Conservation (phyloP, 176 grass and related monocot genomes). For the Coix lacrymajobi region DNA sequence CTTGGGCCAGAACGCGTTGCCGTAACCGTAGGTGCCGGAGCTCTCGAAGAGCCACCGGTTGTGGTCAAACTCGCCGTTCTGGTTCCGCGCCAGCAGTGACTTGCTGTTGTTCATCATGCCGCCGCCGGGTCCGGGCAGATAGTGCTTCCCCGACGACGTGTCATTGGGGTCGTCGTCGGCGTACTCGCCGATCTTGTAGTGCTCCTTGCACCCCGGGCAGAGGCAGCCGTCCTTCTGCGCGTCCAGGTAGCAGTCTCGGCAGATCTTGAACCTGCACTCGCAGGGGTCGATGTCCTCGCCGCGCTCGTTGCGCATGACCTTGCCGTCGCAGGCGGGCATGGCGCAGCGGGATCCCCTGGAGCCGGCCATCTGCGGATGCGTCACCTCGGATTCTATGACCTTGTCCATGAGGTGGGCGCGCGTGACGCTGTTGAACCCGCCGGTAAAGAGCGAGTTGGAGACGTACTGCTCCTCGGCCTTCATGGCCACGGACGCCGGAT, state of each 20-base stretch:
- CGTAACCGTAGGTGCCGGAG: constrained; percentile 91
- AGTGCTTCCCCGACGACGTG: constrained; percentile 24
- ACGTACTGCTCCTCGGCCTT: constrained; percentile 98
- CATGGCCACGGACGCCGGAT: constrained; percentile 49
- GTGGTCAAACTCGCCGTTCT: constrained; percentile 87
- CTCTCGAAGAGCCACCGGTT: constrained; percentile 97
- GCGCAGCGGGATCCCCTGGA: constrained; percentile 53
- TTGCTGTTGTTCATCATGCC: constrained; percentile 39
- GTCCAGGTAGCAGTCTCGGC: constrained; percentile 89
- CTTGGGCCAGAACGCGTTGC: constrained; percentile 75
- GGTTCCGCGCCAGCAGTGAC: constrained; percentile 57
- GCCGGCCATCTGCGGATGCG: constrained; percentile 86
- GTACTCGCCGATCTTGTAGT: constrained; percentile 82
- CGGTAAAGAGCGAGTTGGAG: constrained; percentile 85
- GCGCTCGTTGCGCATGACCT: constrained; percentile 74
- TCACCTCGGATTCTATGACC: constrained; percentile 77
- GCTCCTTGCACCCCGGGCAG: constrained; percentile 96
- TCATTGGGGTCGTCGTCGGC: constrained; percentile 67
- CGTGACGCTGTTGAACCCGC: constrained; percentile 92
- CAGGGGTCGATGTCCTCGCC: constrained; percentile 77
- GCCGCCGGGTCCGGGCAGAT: constrained; percentile 51
- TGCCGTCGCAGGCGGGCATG: constrained; percentile 93
- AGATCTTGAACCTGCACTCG: constrained; percentile 96
- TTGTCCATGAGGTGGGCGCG: constrained; percentile 94
- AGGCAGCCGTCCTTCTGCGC: constrained; percentile 61